Base-by-base conservation (phyloP, 2,329 filamentous ascomycete genomes). In the Mycocentrospora acerina region DNA sequence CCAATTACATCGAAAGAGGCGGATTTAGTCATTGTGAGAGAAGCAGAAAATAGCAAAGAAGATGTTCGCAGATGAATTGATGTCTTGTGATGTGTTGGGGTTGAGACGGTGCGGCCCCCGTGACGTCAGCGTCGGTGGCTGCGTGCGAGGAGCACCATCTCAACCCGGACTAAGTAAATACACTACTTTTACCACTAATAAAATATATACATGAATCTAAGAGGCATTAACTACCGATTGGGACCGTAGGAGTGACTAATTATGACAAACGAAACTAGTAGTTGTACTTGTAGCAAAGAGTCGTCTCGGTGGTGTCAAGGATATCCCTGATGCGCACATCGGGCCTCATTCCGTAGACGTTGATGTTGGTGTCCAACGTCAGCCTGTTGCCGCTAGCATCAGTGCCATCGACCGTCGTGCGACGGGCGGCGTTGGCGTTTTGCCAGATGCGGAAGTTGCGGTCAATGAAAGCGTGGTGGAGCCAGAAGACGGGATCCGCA, bases 391-490 rank as follows among this genome's bases (percentile, higher is more conserved):
- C 57, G 7, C 22, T 29, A 7, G 16, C 18, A 28, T 63, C 69
- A 7, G 66, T 71, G 3, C 74, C 75, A 26, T 61, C 58, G 44
- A 78, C 69, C 29, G 32, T 51, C 16, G 28, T 48, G 4, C 49
- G 24, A 39, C 62, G 60, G 5, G 44, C 36, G 11, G 49, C 29
- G 43, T 61, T 47, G 17, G 29, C 28, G 54, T 63, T 63, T 55
- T 77, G 74, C 74, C 74, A 78, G 44, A 75, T 72, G 66, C 71
- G 73, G 65, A 68, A 77, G 29, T 71, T 65, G 30, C 72, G 69
- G 58, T 78, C 75, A 33, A 78, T 68, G 55, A 71, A 71, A 12
- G 58, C 68, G 46, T 78, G 74, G 59, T 77, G 74, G 25, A 74
- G 61, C 55, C 64, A 78, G 62, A 78, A 78, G 42, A 67, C 42